These are phyloP conservation scores for Lentinus brumalis DNA, from an alignment of 768 basidiomycete genomes.

Conservation along the genomic window DNA sequence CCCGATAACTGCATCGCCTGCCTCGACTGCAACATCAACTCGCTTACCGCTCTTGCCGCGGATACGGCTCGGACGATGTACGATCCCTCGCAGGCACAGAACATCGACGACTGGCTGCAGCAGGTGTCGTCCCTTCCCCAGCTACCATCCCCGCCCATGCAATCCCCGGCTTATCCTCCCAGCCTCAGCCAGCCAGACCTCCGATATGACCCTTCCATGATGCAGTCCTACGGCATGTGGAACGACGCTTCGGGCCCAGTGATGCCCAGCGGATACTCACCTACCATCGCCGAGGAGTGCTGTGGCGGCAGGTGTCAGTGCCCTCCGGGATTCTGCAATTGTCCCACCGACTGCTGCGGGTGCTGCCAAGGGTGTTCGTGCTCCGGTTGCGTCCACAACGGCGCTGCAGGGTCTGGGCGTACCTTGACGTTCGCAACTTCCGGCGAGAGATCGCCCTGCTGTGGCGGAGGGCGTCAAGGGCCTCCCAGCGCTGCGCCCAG, in stretches of 20 bases:
- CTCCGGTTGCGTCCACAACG: constrained; percentile 26
- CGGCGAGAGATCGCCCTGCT: constrained; percentile 37
- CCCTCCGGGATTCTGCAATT: constrained; percentile 33
- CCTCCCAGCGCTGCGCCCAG: not conserved
- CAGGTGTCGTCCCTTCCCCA: constrained; percentile 41
- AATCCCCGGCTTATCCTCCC: not conserved
- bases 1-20: constrained; percentile 49
- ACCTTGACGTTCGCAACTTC: constrained; percentile 33
- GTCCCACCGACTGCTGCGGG: constrained; percentile 35
- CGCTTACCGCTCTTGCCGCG: constrained; percentile 46
- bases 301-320: constrained; percentile 39
- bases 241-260: constrained; percentile 10
- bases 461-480: constrained; percentile 13
- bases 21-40: constrained; percentile 63
- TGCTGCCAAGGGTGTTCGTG: constrained; percentile 35
- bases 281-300: constrained; percentile 25
- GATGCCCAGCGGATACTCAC: constrained; percentile 18
- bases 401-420: constrained; percentile 18
- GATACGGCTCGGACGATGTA: constrained; percentile 39
- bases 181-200: constrained; percentile 6
- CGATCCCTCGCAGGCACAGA: constrained; percentile 41
- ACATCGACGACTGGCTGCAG: constrained; percentile 66
- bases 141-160: constrained; percentile 27
- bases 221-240: constrained; percentile 24
- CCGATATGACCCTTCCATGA: constrained; percentile 19